Conservation (phyloP, 2,329 filamentous ascomycete genomes). For the Colletotrichum sp. region DNA sequence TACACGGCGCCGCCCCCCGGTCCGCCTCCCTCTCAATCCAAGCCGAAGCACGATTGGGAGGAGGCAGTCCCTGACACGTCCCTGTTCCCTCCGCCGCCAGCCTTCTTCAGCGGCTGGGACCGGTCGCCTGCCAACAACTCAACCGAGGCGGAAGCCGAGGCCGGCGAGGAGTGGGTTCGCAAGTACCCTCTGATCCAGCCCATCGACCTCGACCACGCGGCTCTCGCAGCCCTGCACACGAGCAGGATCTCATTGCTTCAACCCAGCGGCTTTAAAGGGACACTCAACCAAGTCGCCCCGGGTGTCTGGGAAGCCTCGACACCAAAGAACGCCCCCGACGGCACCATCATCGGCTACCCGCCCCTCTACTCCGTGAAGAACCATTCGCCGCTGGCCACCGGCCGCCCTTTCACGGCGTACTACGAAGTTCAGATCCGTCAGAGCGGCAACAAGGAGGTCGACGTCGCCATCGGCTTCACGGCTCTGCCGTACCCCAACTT, state of each 20-base stretch:
- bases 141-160: slow-evolving; percentile 64
- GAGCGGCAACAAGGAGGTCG: slow-evolving; percentile 48
- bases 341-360: slow-evolving; percentile 69
- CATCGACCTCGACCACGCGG: slow-evolving; percentile 50
- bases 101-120: slow-evolving; percentile 68
- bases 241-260: slow-evolving; percentile 61
- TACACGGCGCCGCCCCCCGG: slow-evolving; percentile 42
- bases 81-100: slow-evolving; percentile 75
- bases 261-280: slow-evolving; percentile 53
- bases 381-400: slow-evolving; percentile 58
- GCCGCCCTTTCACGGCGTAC: slow-evolving; percentile 62
- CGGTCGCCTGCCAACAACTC: slow-evolving; percentile 74
- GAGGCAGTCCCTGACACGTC: slow-evolving; percentile 74
- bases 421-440: slow-evolving; percentile 69
- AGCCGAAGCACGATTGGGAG: slow-evolving; percentile 70
- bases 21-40: slow-evolving; percentile 27
- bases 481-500: slow-evolving; percentile 80
- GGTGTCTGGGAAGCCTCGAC: slow-evolving; percentile 59
- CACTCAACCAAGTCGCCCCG: slow-evolving; percentile 46
- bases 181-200: slow-evolving; percentile 64
- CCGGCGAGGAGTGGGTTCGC: slow-evolving; percentile 70
- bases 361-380: slow-evolving; percentile 70
- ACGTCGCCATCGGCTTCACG: slow-evolving; percentile 71
- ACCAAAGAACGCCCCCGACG: slow-evolving; percentile 56
- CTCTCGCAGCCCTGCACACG: slow-evolving; percentile 50